Percentiles rank a stretch among this genome's conserved stretches.
These are phyloP conservation scores for Nitzschia palea DNA, from an alignment of 108 stramenopile species.

Conservation along the genomic window DNA sequence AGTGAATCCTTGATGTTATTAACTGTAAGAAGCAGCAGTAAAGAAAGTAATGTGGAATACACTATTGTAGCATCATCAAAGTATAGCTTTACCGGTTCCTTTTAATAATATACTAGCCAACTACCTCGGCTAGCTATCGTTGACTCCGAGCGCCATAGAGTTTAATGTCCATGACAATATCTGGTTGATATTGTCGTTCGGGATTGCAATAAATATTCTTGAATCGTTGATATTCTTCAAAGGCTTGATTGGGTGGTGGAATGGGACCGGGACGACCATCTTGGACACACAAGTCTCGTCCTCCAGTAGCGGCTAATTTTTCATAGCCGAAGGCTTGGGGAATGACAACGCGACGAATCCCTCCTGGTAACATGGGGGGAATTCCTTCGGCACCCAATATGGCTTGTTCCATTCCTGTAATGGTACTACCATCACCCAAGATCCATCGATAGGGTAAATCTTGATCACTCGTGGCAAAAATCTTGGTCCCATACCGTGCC, in stretches of 20 bases:
- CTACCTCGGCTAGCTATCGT: too few species aligned
- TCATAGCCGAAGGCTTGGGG: slow-evolving; percentile 55
- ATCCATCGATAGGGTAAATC: slow-evolving; percentile 67
- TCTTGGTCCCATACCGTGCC: slow-evolving; percentile 68
- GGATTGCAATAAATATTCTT: slow-evolving; percentile 84
- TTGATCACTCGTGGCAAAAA: slow-evolving; percentile 55
- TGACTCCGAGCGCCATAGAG: slow-evolving; percentile 45
- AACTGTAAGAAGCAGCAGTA: neutral
- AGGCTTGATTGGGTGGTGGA: slow-evolving; percentile 44
- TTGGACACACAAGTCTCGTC: slow-evolving; percentile 24
- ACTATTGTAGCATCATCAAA: neutral
- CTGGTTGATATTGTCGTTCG: slow-evolving; percentile 69
- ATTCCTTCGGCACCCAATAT: slow-evolving; percentile 44
- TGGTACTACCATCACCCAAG: slow-evolving; percentile 65
- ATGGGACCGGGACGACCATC: slow-evolving; percentile 65
- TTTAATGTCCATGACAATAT: slow-evolving; percentile 76
- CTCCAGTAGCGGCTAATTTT: slow-evolving; percentile 20
- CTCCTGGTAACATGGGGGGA: slow-evolving; percentile 49
- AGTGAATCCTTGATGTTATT: neutral
- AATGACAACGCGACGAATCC: slow-evolving; percentile 68
- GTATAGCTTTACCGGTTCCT: too few species aligned
- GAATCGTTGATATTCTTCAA: slow-evolving; percentile 70
- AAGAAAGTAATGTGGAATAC: slow-evolving; percentile 12
- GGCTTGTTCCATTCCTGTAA: slow-evolving; percentile 64
- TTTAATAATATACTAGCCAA: too few species aligned